Evolutionary conservation across 495 filamentous ascomycete species (phyloP), one percentile per base, ranked within the genome.

Genomic region (Hamigera avellanea): DNA sequence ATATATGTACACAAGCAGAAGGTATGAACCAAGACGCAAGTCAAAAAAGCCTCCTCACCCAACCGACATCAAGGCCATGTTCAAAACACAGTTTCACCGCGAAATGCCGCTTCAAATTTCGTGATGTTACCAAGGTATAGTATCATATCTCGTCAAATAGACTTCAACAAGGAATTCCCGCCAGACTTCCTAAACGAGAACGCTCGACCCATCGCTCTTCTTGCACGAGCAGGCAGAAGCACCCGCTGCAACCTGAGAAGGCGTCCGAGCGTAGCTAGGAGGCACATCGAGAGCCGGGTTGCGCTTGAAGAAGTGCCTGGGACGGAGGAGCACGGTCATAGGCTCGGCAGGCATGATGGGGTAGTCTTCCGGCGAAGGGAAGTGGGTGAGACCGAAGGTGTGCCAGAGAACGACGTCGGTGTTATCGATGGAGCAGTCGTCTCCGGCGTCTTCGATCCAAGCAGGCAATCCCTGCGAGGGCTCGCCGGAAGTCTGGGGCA

Each of bases 281-380:
- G 78, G 80, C 2, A 96, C 86, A 61, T 96, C 86, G 43, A 96
- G 56, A 6, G 76, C 85, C 8, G 89, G 88, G 50, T 93, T 96
- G 31, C 75, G 69, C 14, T 70, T 57, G 57, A 95, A 95, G 70
- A 95, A 96, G 63, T 95, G 76, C 14, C 87, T 67, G 3, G 89
- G 89, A 30, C 87, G 64, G 30, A 96, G 64, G 16, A 94, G 64
- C 46, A 95, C 52, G 6, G 78, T 86, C 75, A 95, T 87, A 0
- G 83, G 82, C 65, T 93, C 86, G 0, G 80, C 83, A 1, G 87
- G 89, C 89, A 96, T 96, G 47, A 96, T 69, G 19, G 89, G 89
- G 61, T 83, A 96, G 54, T 96, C 89, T 51, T 96, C 89, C 0
- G 87, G 87, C 1, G 85, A 60, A 0, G 89, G 88, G 69, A 95